Evolutionary conservation across 495 filamentous ascomycete species (phyloP).

Genomic region (Annulohypoxylon nitens): DNA sequence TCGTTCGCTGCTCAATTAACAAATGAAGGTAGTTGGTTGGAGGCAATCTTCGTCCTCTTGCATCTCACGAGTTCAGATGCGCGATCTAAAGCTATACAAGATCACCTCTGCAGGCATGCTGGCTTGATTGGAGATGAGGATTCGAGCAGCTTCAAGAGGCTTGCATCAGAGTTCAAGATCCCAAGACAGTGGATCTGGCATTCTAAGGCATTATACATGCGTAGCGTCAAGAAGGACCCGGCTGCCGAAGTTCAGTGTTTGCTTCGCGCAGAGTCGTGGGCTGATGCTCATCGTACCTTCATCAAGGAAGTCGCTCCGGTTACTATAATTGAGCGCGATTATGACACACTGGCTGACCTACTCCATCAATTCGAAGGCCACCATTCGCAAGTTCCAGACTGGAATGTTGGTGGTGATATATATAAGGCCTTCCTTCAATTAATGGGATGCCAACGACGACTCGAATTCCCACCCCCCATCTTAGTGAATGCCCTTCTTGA

Average conservation of each 20-base stretch:
- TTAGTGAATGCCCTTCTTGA: constrained; percentile 71
- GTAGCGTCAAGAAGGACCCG: constrained; percentile 72
- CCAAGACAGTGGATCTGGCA: constrained; percentile 85
- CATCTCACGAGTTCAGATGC: constrained; percentile 75
- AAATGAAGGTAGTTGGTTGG: constrained; percentile 73
- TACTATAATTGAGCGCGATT: constrained; percentile 82
- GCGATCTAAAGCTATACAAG: constrained; percentile 75
- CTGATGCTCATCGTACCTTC: constrained; percentile 87
- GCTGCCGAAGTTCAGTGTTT: constrained; percentile 78
- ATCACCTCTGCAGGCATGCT: constrained; percentile 76
- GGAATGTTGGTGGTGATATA: constrained; percentile 82
- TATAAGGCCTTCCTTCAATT: constrained; percentile 85
- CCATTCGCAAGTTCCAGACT: constrained; percentile 63
- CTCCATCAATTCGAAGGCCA: constrained; percentile 74
- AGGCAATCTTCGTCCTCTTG: constrained; percentile 79
- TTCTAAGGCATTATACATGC: constrained; percentile 85
- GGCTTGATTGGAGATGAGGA: constrained; percentile 65
- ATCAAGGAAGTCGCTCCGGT: constrained; percentile 80
- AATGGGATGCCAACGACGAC: constrained; percentile 54
- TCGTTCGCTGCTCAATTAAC: constrained; percentile 81
- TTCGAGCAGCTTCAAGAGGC: constrained; percentile 66
- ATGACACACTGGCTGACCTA: constrained; percentile 70
- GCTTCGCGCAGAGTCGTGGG: constrained; percentile 78
- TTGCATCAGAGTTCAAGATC: constrained; percentile 72
- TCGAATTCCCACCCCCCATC: constrained; percentile 53